Conservation (phyloP, 305 asterid genomes). For the Fraxinus sp. region DNA sequence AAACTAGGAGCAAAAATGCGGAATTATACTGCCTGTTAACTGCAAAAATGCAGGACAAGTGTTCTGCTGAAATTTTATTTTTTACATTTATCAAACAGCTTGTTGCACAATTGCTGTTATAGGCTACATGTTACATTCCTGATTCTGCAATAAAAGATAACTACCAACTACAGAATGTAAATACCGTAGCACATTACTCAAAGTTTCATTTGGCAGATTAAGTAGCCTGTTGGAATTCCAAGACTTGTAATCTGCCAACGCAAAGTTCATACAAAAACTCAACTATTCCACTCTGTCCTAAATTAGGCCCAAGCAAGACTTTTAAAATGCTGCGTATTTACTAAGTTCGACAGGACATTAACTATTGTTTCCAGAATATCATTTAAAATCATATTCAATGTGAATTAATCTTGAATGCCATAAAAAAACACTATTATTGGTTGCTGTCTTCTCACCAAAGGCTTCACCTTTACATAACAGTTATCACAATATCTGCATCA, state of each 20-base stretch:
- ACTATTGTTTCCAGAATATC: neutral
- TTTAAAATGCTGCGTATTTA: neutral
- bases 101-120: neutral
- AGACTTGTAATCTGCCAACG: neutral
- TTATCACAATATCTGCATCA: neutral
- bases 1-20: neutral
- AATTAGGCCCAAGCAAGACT: neutral
- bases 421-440: neutral
- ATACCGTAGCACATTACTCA: neutral
- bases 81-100: neutral
- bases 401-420: neutral
- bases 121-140: neutral
- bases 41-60: neutral
- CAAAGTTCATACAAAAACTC: neutral
- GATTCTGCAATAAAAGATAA: neutral
- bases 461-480: neutral
- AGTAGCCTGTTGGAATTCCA: neutral
- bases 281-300: neutral
- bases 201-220: neutral
- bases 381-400: neutral
- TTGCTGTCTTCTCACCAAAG: neutral
- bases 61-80: neutral
- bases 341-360: neutral
- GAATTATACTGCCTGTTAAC: neutral
- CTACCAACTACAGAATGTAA: neutral